Evolutionary conservation across 345 rosid genomes (phyloP).

Genomic region (Eucalyptus shirleyi): DNA sequence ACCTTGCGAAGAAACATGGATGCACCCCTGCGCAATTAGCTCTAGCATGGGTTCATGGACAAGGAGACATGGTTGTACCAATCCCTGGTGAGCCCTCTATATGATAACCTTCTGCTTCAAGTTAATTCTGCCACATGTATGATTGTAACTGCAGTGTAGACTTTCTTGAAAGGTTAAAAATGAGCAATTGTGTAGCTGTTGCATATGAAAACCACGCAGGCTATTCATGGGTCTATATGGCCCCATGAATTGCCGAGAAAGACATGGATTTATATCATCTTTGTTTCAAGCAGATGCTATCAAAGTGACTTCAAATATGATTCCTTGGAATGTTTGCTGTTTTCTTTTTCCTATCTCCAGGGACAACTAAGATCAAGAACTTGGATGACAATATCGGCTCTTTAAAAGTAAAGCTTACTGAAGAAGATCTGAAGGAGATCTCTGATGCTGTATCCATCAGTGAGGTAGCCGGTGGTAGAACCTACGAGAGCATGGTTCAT

Average conservation of each 20-base stretch:
- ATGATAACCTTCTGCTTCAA: neutral
- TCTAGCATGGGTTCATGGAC: slow-evolving; percentile 47
- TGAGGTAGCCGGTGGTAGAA: slow-evolving; percentile 38
- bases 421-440: slow-evolving; percentile 20
- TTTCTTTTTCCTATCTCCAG: neutral
- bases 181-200: neutral
- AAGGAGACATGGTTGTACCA: slow-evolving; percentile 42
- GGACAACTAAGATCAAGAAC: slow-evolving; percentile 20
- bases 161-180: neutral
- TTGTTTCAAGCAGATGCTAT: neutral
- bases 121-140: neutral
- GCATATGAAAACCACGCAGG: neutral
- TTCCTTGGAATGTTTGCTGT: neutral
- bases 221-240: neutral
- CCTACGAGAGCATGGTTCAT: neutral
- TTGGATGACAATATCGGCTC: slow-evolving; percentile 9
- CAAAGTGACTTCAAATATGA: neutral
- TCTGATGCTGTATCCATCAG: slow-evolving; percentile 21
- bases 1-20: slow-evolving; percentile 19
- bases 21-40: slow-evolving; percentile 41
- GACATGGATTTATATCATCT: neutral
- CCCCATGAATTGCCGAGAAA: neutral
- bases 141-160: neutral
- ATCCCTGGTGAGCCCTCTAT: slow-evolving; percentile 27
- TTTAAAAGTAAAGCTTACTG: slow-evolving; percentile 5